These are phyloP conservation scores for Gyromitra esculenta DNA, from an alignment of 2,329 filamentous ascomycete genomes.

Conservation along the genomic window DNA sequence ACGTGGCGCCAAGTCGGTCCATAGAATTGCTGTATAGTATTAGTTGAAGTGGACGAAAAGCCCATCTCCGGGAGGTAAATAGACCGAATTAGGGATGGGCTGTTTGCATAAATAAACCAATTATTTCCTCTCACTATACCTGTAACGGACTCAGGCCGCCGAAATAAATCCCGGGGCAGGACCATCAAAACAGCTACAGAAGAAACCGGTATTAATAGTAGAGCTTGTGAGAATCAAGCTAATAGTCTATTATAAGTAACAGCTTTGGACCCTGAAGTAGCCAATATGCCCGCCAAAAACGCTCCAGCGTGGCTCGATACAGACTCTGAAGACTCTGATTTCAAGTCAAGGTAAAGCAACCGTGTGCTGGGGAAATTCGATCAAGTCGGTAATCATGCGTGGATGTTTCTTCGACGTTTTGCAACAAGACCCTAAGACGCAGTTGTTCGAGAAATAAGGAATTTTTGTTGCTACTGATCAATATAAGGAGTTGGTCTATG, in stretches of 20 bases:
- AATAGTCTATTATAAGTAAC: neutral
- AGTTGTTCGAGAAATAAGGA: neutral
- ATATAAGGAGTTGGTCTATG: neutral
- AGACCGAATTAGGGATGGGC: too few relatives aligned
- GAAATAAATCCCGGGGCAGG: neutral
- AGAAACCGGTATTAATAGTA: neutral
- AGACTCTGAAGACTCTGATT: constrained; percentile 4
- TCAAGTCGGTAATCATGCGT: neutral
- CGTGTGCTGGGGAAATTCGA: neutral
- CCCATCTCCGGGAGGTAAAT: too few relatives aligned
- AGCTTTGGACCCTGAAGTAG: neutral
- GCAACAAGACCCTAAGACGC: neutral
- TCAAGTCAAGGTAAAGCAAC: neutral
- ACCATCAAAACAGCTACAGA: neutral
- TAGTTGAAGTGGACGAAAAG: too few relatives aligned
- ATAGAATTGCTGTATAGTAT: too few relatives aligned
- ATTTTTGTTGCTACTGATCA: neutral
- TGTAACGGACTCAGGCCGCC: neutral
- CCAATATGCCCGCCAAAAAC: neutral
- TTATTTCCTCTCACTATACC: neutral
- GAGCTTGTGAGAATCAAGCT: neutral
- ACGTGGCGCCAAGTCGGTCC: too few relatives aligned
- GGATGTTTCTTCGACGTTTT: neutral
- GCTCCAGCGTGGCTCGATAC: neutral
- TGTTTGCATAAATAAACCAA: too few relatives aligned